Percentiles rank a stretch among this genome's conserved stretches.
phyloP scores from a whole-genome alignment of 306 rosid genomes.

The Vicia sativa region DNA sequence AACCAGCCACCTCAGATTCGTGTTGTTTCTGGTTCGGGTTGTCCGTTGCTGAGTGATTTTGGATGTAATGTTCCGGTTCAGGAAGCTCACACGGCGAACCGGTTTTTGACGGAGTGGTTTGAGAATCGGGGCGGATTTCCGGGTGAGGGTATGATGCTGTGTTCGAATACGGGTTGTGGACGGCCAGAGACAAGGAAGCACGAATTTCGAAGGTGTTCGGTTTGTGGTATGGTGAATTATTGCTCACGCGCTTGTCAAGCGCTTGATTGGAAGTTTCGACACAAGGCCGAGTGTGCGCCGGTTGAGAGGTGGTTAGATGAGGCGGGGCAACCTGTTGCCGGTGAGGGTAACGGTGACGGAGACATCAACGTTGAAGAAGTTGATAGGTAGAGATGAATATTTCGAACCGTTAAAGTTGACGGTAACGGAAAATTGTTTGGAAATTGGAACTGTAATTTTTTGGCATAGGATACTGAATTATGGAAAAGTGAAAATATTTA shows the following conservation, averaged over 20 bases:
- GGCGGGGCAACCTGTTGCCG: slow-evolving; percentile 50
- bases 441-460: slow-evolving; percentile 32
- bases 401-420: slow-evolving; percentile 23
- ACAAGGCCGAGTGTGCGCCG: slow-evolving; percentile 74
- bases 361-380: slow-evolving; percentile 40
- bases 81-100: slow-evolving; percentile 71
- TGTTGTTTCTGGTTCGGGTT: slow-evolving; percentile 50
- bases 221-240: slow-evolving; percentile 78
- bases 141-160: slow-evolving; percentile 60
- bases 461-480: slow-evolving; percentile 17
- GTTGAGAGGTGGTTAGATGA: slow-evolving; percentile 74
- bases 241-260: slow-evolving; percentile 99
- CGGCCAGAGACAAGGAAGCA: slow-evolving; percentile 85
- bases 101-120: slow-evolving; percentile 78
- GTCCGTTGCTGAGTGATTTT: slow-evolving; percentile 80
- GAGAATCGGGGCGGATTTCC: slow-evolving; percentile 38
- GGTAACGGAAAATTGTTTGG: slow-evolving; percentile 30
- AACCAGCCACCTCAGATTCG: slow-evolving; percentile 38
- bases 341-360: slow-evolving; percentile 36
- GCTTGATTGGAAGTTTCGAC: slow-evolving; percentile 91
- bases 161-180: slow-evolving; percentile 90
- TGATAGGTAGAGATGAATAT: slow-evolving; percentile 46
- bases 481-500: slow-evolving; percentile 8
- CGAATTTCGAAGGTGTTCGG: slow-evolving; percentile 92
- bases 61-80: slow-evolving; percentile 91